Conservation (phyloP, 2,329 filamentous ascomycete species). For the Didymellaceae sp. region DNA sequence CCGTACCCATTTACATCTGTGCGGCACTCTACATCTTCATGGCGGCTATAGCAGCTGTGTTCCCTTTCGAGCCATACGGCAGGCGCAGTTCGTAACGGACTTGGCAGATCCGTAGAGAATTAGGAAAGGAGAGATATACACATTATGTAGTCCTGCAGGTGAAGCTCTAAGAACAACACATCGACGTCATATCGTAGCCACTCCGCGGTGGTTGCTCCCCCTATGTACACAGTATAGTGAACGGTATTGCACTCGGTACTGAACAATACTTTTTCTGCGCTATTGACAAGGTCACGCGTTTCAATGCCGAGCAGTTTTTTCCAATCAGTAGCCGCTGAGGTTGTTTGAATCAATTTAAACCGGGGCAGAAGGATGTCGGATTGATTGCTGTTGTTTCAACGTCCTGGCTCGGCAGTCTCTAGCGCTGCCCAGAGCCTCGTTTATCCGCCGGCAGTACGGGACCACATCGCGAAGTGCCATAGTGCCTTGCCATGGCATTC, state of each 20-base stretch:
- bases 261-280: background rate
- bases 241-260: no score
- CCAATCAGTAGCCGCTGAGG: background rate
- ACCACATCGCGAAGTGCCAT: slow-evolving; percentile 3
- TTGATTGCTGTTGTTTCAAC: slow-evolving; percentile 23
- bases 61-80: slow-evolving; percentile 73
- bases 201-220: no score
- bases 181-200: no score
- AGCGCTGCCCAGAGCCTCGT: slow-evolving; percentile 14
- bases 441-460: slow-evolving; percentile 31
- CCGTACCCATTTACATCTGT: slow-evolving; percentile 72
- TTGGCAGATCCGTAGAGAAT: no score
- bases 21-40: slow-evolving; percentile 69
- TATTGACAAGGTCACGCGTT: background rate
- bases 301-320: background rate
- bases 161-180: no score
- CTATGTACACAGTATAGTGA: no score
- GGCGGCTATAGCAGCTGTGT: slow-evolving; percentile 62
- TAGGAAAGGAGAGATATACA: background rate
- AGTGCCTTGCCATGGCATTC: background rate
- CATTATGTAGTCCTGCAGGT: no score
- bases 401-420: slow-evolving; percentile 16
- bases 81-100: slow-evolving; percentile 60
- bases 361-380: background rate
- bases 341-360: slow-evolving; percentile 1